Conservation (phyloP, 768 basidiomycete genomes). For the Kondoa subrosea region DNA sequence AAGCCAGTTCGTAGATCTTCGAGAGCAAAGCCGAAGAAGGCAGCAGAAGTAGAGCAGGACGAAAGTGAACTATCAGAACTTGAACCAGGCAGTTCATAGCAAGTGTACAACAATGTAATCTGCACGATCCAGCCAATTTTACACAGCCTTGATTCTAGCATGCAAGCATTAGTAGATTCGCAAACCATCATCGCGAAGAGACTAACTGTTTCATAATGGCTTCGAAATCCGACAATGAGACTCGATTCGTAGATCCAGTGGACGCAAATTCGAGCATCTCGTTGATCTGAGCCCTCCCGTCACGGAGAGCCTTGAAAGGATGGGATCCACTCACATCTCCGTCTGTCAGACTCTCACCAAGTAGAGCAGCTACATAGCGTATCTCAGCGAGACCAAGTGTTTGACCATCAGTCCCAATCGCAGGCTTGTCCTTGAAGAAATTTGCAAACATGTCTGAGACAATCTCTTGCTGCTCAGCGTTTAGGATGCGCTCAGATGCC, state of each 20-base stretch:
- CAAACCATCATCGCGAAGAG: background rate
- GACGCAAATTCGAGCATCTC: conserved; percentile 26
- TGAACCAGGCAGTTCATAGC: conserved; percentile 32
- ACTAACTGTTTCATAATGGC: conserved; percentile 20
- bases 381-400: conserved; percentile 22
- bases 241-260: background rate
- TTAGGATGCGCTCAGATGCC: conserved; percentile 1
- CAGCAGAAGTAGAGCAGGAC: conserved; percentile 14
- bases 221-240: conserved; percentile 18
- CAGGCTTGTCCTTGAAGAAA: conserved; percentile 20
- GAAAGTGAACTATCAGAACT: conserved; percentile 37
- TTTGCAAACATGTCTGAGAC: conserved; percentile 22
- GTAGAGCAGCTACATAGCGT: conserved; percentile 18
- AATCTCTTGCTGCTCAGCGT: conserved; percentile 9
- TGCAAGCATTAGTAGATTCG: background rate
- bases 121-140: background rate
- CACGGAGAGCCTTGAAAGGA: background rate
- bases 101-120: background rate
- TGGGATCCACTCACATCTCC: conserved; percentile 19
- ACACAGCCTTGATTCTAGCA: background rate
- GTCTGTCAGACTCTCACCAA: conserved; percentile 24
- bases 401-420: conserved; percentile 5
- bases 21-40: conserved; percentile 31
- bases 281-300: conserved; percentile 12
- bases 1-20: background rate